Percentiles rank a stretch among this genome's conserved stretches.
Conservation (phyloP, 1,284 basidiomycete genomes). For the Trametes hirsuta region DNA sequence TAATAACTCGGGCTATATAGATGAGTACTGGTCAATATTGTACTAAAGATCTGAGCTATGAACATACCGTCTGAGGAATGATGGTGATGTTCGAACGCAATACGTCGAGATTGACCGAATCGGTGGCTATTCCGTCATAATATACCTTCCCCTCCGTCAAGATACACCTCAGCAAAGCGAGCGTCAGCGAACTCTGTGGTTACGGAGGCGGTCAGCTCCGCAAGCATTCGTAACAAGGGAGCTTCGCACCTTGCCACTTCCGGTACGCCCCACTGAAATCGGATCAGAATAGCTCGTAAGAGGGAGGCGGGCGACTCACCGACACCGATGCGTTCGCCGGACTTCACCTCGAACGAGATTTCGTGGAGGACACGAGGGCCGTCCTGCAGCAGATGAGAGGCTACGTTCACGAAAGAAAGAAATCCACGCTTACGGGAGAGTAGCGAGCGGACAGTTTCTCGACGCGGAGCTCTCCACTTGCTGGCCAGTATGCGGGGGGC, state of each 20-base stretch:
- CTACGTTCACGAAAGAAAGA: constrained; percentile 7
- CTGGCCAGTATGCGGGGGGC: constrained; percentile 83
- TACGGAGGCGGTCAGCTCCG: background rate
- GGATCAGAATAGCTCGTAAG: background rate
- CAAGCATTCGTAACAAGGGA: no score
- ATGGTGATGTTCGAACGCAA: constrained; percentile 53
- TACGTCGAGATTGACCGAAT: constrained; percentile 64
- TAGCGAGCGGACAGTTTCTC: constrained; percentile 65
- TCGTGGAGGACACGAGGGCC: constrained; percentile 52
- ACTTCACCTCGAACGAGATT: constrained; percentile 50
- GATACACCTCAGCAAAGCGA: constrained; percentile 48
- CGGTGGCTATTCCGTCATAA: constrained; percentile 38
- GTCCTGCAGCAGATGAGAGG: constrained; percentile 27
- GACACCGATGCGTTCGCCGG: constrained; percentile 60
- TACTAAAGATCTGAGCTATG: constrained; percentile 42
- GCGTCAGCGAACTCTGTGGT: constrained; percentile 40
- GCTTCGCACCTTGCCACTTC: constrained; percentile 63
- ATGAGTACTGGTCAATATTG: no score
- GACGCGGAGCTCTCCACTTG: constrained; percentile 67
- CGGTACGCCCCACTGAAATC: constrained; percentile 63
- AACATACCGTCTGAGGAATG: constrained; percentile 45
- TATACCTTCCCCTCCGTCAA: constrained; percentile 49
- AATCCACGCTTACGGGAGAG: constrained; percentile 32
- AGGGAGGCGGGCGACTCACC: constrained; percentile 25
- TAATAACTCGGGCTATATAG: constrained; percentile 43